Base-by-base conservation (phyloP, 208 protist species). In the Leishmania lainsoni region DNA sequence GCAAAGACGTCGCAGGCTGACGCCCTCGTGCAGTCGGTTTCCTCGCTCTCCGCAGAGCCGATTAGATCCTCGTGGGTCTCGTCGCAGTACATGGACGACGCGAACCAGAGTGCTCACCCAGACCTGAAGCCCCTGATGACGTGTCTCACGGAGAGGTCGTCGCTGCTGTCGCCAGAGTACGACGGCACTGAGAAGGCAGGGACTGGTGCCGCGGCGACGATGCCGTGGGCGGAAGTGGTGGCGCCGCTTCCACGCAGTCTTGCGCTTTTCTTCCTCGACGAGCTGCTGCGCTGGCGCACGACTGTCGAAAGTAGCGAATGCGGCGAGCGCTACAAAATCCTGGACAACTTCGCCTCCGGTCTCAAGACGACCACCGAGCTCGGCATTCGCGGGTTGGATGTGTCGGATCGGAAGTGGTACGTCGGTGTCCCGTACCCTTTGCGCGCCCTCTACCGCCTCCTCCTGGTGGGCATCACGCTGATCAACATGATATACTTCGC, bases 211-310 rank as follows among this genome's bases (percentile, higher is more conserved):
- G 68, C 81, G 29, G 66, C 49, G 70, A 73, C 78, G 9, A 73
- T 81, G 61, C 66, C 86, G 59, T 93, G 90, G 90, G 70, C 75
- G 20, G 72, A 83, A 20, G 63, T 93, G 9, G 73, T 93, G 1
- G 54, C 83, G 2, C 70, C 80, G 29, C 78, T 94, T 61, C 87
- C 89, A 14, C 58, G 32, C 17, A 54, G 72, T 56, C 49, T 93
- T 5, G 80, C 82, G 1, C 52, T 93, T 14, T 93, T 93, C 75
- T 95, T 95, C 72, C 71, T 95, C 5, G 89, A 93, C 1, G 89
- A 95, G 84, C 74, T 95, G 45, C 83, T 92, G 49, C 85, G 86
- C 2, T 95, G 91, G 88, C 85, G 91, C 29, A 82, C 78, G 51
- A 76, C 58, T 14, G 79, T 93, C 2, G 82, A 87, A 75, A 81